A percentile compares a stretch with the other conserved stretches of the same genome.
Evolutionary conservation across 1,284 basidiomycete genomes (phyloP).

Genomic region (Rugosomyces carneus): DNA sequence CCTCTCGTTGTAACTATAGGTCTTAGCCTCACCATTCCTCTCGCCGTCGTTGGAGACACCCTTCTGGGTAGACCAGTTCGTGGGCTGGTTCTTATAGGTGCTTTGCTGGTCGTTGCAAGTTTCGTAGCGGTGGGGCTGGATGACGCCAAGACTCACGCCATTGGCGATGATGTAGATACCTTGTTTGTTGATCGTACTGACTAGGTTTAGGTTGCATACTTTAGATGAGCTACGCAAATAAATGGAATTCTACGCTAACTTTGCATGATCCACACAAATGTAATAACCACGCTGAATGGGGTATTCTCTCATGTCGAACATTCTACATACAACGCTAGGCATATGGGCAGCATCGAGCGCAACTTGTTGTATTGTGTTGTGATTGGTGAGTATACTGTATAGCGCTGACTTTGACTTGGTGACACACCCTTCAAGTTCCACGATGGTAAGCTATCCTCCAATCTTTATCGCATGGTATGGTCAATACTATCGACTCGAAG

Average conservation of each 20-base stretch:
- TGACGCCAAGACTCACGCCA: conserved; percentile 29
- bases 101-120: conserved; percentile 57
- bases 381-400: too few species aligned
- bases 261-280: too few species aligned
- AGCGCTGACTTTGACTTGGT: too few species aligned
- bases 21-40: conserved; percentile 90
- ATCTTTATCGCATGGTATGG: background rate
- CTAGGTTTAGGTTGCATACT: background rate
- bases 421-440: too few species aligned
- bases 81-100: conserved; percentile 58
- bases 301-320: too few species aligned
- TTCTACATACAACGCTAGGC: too few species aligned
- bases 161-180: background rate
- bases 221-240: too few species aligned
- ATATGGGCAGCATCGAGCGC: too few species aligned
- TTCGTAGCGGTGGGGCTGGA: conserved; percentile 66
- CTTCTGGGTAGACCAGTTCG: conserved; percentile 53
- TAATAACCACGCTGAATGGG: too few species aligned
- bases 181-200: background rate
- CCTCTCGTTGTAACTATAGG: conserved; percentile 92
- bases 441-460: background rate
- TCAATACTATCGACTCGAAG: conserved; percentile 26
- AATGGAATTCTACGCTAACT: too few species aligned
- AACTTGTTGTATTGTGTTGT: too few species aligned
- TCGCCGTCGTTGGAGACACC: conserved; percentile 80